Evolutionary conservation across 73 alveolate genomes (phyloP).

Genomic region (Tetrahymena malaccensis): DNA sequence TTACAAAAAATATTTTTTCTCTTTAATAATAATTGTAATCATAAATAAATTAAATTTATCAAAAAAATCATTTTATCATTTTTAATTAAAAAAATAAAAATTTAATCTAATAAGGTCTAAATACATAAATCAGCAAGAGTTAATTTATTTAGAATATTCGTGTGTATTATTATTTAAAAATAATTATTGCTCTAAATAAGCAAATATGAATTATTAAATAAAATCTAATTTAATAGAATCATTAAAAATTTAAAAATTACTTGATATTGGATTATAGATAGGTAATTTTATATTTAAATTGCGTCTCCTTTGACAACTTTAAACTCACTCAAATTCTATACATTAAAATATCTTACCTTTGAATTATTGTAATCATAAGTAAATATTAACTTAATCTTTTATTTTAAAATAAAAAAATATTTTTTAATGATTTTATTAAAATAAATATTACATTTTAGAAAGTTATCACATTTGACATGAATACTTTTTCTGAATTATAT

Average conservation of each 20-base stretch:
- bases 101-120: no score
- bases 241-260: not conserved
- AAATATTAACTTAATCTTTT: not conserved
- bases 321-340: not conserved
- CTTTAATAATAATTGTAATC: no score
- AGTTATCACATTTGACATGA: not conserved
- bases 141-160: no score
- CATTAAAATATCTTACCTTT: not conserved
- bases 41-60: no score
- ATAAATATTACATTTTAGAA: not conserved
- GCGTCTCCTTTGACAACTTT: not conserved
- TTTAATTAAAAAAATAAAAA: no score
- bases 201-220: no score
- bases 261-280: not conserved
- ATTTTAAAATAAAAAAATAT: not conserved
- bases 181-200: no score
- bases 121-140: no score
- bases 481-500: not conserved
- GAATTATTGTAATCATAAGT: not conserved
- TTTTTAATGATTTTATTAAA: not conserved
- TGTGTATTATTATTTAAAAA: no score
- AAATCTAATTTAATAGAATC: no score
- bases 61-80: no score
- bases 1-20: not conserved
- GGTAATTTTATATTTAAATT: not conserved